These are phyloP conservation scores for Metarhizium brunneum DNA, from an alignment of 2,329 filamentous ascomycete species.

Conservation along the genomic window DNA sequence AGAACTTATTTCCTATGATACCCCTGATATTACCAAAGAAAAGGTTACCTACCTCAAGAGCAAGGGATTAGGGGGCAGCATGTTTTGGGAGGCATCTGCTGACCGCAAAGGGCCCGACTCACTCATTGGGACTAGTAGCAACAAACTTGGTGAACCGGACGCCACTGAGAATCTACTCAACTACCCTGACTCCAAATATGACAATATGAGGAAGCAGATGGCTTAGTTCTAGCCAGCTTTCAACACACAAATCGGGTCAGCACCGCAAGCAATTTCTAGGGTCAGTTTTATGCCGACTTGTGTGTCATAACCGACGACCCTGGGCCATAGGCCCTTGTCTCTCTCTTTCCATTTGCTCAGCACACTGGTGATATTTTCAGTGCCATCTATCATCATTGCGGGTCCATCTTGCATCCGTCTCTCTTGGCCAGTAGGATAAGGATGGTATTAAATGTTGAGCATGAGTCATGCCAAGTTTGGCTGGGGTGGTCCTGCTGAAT, in stretches of 20 bases:
- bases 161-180: slow-evolving; percentile 37
- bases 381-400: too few species aligned
- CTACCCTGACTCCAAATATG: slow-evolving; percentile 46
- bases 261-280: too few species aligned
- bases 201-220: slow-evolving; percentile 35
- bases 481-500: neutral
- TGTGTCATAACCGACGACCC: too few species aligned
- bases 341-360: too few species aligned
- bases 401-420: neutral
- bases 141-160: slow-evolving; percentile 33
- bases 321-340: too few species aligned
- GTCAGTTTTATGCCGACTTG: too few species aligned
- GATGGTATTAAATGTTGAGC: too few species aligned
- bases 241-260: too few species aligned
- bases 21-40: slow-evolving; percentile 43
- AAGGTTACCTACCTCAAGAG: slow-evolving; percentile 60
- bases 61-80: slow-evolving; percentile 59
- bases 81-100: slow-evolving; percentile 78
- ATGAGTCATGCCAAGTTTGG: neutral
- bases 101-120: slow-evolving; percentile 53
- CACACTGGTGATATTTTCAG: too few species aligned
- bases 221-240: slow-evolving; percentile 5
- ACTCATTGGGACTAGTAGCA: slow-evolving; percentile 44
- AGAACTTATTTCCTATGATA: slow-evolving; percentile 67
- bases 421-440: neutral